Percentiles rank a stretch among this genome's conserved stretches.
Evolutionary conservation across 805 yeast genomes (phyloP).

Genomic region (Saccharomyces eubayanus): DNA sequence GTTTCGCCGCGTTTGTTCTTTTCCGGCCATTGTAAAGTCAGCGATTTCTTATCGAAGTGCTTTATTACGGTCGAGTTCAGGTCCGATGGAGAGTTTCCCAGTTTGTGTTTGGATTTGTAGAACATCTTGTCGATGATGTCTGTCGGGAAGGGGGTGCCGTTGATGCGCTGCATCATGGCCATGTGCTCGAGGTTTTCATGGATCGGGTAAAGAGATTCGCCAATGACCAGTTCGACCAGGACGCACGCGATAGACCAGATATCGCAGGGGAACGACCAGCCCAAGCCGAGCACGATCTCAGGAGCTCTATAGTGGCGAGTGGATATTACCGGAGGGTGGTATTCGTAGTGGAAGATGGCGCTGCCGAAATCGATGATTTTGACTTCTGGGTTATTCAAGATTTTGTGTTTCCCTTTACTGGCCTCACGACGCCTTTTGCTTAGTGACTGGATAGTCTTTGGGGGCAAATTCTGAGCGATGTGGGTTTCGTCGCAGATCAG

Average conservation of each 20-base stretch:
- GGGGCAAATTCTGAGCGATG: constrained; percentile 20
- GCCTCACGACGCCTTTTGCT: constrained; percentile 27
- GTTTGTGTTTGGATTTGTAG: constrained; percentile 24
- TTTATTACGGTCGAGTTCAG: constrained; percentile 26
- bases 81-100: constrained; percentile 29
- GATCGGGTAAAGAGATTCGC: constrained; percentile 89
- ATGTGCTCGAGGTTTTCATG: constrained; percentile 92
- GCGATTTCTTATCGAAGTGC: constrained; percentile 22
- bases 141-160: constrained; percentile 43
- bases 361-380: constrained; percentile 96
- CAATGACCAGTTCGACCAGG: constrained; percentile 81
- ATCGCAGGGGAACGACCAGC: constrained; percentile 97
- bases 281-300: constrained; percentile 86
- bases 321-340: constrained; percentile 84
- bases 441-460: constrained; percentile 13
- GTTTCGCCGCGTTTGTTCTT: constrained; percentile 22
- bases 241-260: constrained; percentile 96
- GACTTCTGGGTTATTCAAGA: constrained; percentile 66
- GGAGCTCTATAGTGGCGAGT: constrained; percentile 97
- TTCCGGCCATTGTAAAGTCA: constrained; percentile 27
- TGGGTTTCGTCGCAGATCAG: constrained; percentile 37
- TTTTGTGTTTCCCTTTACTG: constrained; percentile 24
- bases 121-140: constrained; percentile 30
- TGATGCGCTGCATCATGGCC: constrained; percentile 85
- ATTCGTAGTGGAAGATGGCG: constrained; percentile 88